Evolutionary conservation across 208 protist genomes (phyloP).

Genomic region (Endotrypanum monterogeii): DNA sequence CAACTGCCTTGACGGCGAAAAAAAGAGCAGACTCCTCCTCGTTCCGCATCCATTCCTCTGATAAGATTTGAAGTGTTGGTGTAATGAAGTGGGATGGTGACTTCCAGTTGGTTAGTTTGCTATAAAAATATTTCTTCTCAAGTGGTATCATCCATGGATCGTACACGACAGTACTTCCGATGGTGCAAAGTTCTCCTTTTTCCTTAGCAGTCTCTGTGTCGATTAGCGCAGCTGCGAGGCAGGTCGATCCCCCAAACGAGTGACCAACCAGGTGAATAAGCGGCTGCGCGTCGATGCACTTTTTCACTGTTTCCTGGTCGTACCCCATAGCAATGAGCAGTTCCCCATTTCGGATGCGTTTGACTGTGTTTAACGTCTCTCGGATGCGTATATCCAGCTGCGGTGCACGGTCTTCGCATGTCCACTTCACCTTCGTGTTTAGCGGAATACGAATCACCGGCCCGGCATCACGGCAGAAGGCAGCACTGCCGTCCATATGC

Average conservation of each 20-base stretch:
- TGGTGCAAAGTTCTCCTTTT: constrained; percentile 7
- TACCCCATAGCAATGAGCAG: constrained; percentile 47
- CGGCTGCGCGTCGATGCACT: constrained; percentile 24
- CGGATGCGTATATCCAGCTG: constrained; percentile 59
- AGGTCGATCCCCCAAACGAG: constrained; percentile 85
- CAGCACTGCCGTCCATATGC: constrained; percentile 82
- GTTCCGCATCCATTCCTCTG: constrained; percentile 51
- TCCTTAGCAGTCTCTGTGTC: constrained; percentile 24
- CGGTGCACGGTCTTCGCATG: constrained; percentile 42
- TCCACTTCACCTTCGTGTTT: constrained; percentile 41
- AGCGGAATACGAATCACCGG: constrained; percentile 27
- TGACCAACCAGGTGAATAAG: constrained; percentile 66
- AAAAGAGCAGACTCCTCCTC: constrained; percentile 54
- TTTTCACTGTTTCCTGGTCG: constrained; percentile 26
- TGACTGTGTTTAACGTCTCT: constrained; percentile 47
- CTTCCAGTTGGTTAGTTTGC: constrained; percentile 28
- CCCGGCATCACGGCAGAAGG: constrained; percentile 65
- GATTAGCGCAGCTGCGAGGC: constrained; percentile 46
- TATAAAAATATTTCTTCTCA: constrained; percentile 40
- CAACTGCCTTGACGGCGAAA: constrained; percentile 11
- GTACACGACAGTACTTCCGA: constrained; percentile 40
- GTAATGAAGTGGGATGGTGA: constrained; percentile 40
- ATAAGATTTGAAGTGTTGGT: constrained; percentile 68
- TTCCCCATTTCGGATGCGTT: constrained; percentile 32
- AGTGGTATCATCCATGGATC: constrained; percentile 80